Percentiles rank a stretch among this genome's conserved stretches.
phyloP scores from a whole-genome alignment of 2,329 filamentous ascomycete genomes.

The Trichoderma atrobrunneum region DNA sequence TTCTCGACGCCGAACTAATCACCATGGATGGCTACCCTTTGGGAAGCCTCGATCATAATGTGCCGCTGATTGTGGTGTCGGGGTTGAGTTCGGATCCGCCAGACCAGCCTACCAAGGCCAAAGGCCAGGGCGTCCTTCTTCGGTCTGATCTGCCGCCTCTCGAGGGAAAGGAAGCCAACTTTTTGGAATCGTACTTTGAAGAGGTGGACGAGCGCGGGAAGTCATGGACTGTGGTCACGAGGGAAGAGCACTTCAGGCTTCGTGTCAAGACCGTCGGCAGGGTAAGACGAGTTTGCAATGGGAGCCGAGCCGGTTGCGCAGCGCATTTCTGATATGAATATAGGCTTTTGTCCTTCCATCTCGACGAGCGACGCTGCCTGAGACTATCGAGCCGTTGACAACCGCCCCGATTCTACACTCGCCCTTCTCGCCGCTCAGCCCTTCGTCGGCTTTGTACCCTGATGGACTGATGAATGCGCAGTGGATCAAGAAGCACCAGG shows the following conservation, averaged over 20 bases:
- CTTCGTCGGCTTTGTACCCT: constrained; percentile 77
- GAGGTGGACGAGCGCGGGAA: constrained; percentile 61
- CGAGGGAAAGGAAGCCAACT: constrained; percentile 61
- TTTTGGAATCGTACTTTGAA: constrained; percentile 64
- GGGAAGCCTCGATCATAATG: constrained; percentile 81
- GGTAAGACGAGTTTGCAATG: constrained; percentile 53
- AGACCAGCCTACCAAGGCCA: constrained; percentile 49
- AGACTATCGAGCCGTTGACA: constrained; percentile 47
- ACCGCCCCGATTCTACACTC: constrained; percentile 70
- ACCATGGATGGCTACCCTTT: constrained; percentile 76
- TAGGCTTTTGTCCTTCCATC: constrained; percentile 57
- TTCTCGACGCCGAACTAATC: constrained; percentile 21
- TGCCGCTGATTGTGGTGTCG: constrained; percentile 79
- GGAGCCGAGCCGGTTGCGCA: background rate
- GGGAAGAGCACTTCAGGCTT: constrained; percentile 56
- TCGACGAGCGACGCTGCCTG: constrained; percentile 53
- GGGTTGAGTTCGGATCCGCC: constrained; percentile 58
- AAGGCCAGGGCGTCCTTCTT: constrained; percentile 59
- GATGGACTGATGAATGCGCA: constrained; percentile 79
- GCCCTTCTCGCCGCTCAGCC: constrained; percentile 84
- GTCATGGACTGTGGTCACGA: constrained; percentile 64
- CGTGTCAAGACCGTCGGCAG: constrained; percentile 73
- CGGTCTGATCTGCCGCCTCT: constrained; percentile 69
- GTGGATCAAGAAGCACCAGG: constrained; percentile 89
- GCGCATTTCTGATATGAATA: constrained; percentile 28